phyloP scores from a whole-genome alignment of 1,139 yeast species.

The Yamadazyma membranifaciens region DNA sequence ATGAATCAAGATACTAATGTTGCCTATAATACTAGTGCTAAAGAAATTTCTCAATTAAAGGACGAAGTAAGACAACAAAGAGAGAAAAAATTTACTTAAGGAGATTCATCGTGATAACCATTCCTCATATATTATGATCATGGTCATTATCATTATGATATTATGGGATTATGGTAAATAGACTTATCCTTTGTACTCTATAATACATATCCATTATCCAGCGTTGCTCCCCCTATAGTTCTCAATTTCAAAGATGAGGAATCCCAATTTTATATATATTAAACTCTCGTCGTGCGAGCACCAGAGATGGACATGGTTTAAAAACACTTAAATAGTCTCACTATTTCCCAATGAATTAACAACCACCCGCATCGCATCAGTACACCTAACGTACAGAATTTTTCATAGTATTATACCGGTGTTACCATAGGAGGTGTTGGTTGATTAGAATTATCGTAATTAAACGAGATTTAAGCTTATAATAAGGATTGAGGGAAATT shows the following conservation, averaged over 20 bases:
- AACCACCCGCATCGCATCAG: conserved; percentile 2
- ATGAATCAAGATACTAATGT: conserved; percentile 75
- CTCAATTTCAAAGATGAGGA: neutral
- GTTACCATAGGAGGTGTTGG: too few relatives aligned
- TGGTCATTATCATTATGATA: too few relatives aligned
- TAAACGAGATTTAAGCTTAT: too few relatives aligned
- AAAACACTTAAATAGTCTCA: conserved; percentile 6
- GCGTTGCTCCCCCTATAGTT: too few relatives aligned
- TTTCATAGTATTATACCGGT: neutral
- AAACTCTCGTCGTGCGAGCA: conserved; percentile 6
- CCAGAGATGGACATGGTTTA: neutral
- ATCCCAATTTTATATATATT: conserved; percentile 8
- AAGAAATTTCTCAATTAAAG: conserved; percentile 54
- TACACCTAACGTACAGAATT: conserved; percentile 1
- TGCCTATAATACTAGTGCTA: conserved; percentile 58
- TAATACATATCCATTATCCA: too few relatives aligned
- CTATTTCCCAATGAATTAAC: conserved; percentile 1
- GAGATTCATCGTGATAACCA: neutral
- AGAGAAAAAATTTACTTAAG: conserved; percentile 36
- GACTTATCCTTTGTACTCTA: too few relatives aligned
- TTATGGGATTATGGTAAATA: too few relatives aligned
- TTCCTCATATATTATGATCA: too few relatives aligned
- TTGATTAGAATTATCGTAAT: too few relatives aligned
- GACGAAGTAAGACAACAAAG: conserved; percentile 48
- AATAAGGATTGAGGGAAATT: too few relatives aligned